Evolutionary conservation across 23 red algal genomes (phyloP), one percentile per base, ranked within the genome.

Genomic region (Porphyridium purpureum): DNA sequence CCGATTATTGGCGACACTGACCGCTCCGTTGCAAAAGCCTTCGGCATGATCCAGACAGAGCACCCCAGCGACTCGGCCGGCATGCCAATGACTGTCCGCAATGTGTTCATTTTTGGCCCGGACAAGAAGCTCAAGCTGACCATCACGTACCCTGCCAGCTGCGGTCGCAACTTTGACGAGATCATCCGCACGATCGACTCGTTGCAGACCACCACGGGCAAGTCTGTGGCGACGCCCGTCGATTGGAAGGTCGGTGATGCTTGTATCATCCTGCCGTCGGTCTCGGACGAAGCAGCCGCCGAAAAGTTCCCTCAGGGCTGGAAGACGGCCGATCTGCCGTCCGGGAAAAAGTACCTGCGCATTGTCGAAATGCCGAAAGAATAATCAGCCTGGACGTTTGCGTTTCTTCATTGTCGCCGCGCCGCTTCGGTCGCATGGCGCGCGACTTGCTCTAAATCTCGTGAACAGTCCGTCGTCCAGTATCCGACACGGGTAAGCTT

Each of bases 111-210:
- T 53, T 69, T 86, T 21, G 81, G 68, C 33, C 19, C 31, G 27
- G 52, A 74, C 34, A 20, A 46, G 33, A 74, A 73, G 62, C 59
- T 86, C 47, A 74, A 73, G 66, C 41, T 73, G 32, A 68, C 52
- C 9, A 21, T 86, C 33, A 75, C 71, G 23, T 86, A 86, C 34
- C 81, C 81, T 1, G 56, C 69, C 2, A 66, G 57, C 35, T 66
- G 59, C 17, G 81, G 81, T 7, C 57, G 81, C 48, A 86, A 71
- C 61, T 86, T 86, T 59, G 71, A 75, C 56, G 81, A 86, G 61
- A 58, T 86, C 51, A 47, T 86, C 36, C 60, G 81, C 27, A 69
- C 69, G 31, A 62, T 86, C 25, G 81, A 86, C 55, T 65, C 69
- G 21, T 34, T 86, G 50, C 81, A 86, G 47, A 36, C 60, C 50